Percentiles rank a stretch among this genome's conserved stretches.
Evolutionary conservation across 495 filamentous ascomycete genomes (phyloP).

Genomic region (Thermochaetoides thermophila): DNA sequence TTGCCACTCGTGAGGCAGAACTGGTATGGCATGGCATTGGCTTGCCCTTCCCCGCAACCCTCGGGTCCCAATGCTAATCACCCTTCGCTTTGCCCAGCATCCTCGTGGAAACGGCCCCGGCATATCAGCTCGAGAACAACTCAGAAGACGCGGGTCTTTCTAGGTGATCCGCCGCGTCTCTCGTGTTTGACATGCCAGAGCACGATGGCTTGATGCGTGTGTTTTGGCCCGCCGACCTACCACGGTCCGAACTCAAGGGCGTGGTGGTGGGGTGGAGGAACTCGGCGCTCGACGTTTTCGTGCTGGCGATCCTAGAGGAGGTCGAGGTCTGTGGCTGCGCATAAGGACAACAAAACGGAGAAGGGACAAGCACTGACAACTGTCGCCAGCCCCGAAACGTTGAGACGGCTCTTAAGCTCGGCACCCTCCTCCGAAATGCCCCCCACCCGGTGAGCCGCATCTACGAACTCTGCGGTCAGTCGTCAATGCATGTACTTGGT

Average conservation of each 20-base stretch:
- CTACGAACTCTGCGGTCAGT: slow-evolving; percentile 68
- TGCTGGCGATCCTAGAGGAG: slow-evolving; percentile 76
- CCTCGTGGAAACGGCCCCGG: slow-evolving; percentile 67
- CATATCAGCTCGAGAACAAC: slow-evolving; percentile 89
- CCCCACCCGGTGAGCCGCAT: slow-evolving; percentile 70
- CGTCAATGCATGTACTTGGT: slow-evolving; percentile 75
- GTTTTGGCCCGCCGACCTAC: slow-evolving; percentile 90
- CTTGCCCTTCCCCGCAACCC: neutral
- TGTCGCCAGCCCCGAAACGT: slow-evolving; percentile 46
- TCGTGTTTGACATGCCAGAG: slow-evolving; percentile 55
- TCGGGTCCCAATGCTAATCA: slow-evolving; percentile 10
- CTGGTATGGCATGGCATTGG: slow-evolving; percentile 21
- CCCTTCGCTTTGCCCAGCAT: slow-evolving; percentile 39
- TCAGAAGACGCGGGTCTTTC: slow-evolving; percentile 88
- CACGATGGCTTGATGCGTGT: slow-evolving; percentile 93
- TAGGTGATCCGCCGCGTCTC: slow-evolving; percentile 31
- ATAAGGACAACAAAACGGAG: neutral
- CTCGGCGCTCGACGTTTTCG: slow-evolving; percentile 77
- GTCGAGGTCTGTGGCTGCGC: slow-evolving; percentile 54
- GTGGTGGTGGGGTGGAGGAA: slow-evolving; percentile 94
- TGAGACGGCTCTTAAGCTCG: slow-evolving; percentile 72
- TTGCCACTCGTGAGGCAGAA: slow-evolving; percentile 30
- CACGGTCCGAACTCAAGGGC: slow-evolving; percentile 54
- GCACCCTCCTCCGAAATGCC: slow-evolving; percentile 69
- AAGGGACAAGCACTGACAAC: slow-evolving; percentile 2